Base-by-base conservation (phyloP, 2,329 filamentous ascomycete genomes). In the Cladosporium sp. region DNA sequence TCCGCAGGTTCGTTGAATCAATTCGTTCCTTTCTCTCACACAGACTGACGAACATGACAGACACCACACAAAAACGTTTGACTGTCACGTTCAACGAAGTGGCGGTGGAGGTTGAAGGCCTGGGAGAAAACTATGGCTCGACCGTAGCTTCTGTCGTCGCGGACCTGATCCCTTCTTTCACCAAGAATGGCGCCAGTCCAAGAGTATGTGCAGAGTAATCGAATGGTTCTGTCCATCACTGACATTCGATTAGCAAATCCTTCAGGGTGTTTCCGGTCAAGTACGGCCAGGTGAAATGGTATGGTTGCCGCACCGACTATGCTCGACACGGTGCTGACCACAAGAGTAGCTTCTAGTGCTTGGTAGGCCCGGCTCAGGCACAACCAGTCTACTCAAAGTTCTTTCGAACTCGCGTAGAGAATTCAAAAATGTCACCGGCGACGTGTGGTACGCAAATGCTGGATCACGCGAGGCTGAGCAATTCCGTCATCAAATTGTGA, bases 371-470 rank as follows among this genome's bases (percentile, higher is more conserved):
- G 77, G 73, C 0, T 80, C 77, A 3, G 82, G 82, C 4, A 88
- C 85, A 63, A 86, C 84, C 0, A 86, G 84, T 0, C 73, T 89
- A 14, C 72, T 89, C 43, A 87, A 85, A 59, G 73, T 85, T 59
- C 72, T 89, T 3, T 75, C 82, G 43, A 87, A 87, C 59, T 76
- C 79, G 52, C 72, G 83, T 37, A 44, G 43, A 16, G 58, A 55
- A 7, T 59, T 58, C 18, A 54, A 54, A 3, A 49, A 52, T 31
- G 42, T 65, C 35, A 44, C 56, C 5, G 65, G 65, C 6, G 63
- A 68, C 35, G 76, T 86, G 2, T 70, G 72, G 22, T 86, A 78
- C 59, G 83, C 77, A 1, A 68, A 70, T 0, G 66, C 80, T 63
- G 66, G 42, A 61, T 65, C 50, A 44, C 63, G 67, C 28, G 70